Conservation (phyloP, 352 stramenopile species). For the Globisporangium paroecandrum region DNA sequence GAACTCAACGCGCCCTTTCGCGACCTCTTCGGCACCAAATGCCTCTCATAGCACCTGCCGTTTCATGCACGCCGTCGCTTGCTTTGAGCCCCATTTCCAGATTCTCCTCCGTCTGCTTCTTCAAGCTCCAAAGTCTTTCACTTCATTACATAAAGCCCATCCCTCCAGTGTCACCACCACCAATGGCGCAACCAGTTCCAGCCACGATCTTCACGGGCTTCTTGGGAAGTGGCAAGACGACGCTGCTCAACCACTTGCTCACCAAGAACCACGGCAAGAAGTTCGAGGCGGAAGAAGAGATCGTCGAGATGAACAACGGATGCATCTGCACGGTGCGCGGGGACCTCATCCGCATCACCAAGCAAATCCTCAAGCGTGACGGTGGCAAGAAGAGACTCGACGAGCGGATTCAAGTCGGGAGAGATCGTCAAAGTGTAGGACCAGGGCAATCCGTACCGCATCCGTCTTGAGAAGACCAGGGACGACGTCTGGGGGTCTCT, state of each 20-base stretch:
- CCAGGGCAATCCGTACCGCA: constrained; percentile 47
- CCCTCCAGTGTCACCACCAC: no score
- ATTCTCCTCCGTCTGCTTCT: background rate
- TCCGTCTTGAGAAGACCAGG: constrained; percentile 30
- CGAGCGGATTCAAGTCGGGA: constrained; percentile 35
- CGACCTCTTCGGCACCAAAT: no score
- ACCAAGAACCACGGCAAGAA: constrained; percentile 86
- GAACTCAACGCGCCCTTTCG: no score
- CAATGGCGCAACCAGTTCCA: constrained; percentile 28
- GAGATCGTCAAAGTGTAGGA: constrained; percentile 45
- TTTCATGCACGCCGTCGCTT: no score
- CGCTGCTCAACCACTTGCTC: constrained; percentile 93
- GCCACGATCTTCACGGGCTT: constrained; percentile 93
- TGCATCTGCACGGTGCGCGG: constrained; percentile 95
- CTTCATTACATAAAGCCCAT: no score
- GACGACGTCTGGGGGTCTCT: constrained; percentile 43
- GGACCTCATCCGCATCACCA: constrained; percentile 57
- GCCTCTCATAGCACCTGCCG: no score
- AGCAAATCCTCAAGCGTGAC: constrained; percentile 56
- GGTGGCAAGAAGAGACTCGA: constrained; percentile 46
- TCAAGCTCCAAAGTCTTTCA: no score
- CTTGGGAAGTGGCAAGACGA: constrained; percentile 93
- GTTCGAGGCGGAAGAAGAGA: constrained; percentile 74
- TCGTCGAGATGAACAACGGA: constrained; percentile 93
- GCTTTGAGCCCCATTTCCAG: background rate